phyloP scores from a whole-genome alignment of 257 asterid species.

The Solanum acaule region DNA sequence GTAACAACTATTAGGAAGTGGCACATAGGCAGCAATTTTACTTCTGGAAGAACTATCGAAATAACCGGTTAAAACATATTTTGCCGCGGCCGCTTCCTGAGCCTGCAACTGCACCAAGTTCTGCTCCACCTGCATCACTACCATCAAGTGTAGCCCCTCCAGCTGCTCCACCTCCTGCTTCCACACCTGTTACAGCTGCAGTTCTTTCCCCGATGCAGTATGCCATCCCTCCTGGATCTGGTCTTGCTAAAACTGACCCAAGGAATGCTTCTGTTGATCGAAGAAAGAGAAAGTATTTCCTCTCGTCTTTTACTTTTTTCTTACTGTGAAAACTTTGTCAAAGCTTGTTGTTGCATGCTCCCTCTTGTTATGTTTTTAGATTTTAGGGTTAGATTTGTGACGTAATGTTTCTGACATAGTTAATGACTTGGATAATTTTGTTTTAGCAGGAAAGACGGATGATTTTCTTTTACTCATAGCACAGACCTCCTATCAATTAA shows the following conservation, averaged over 20 bases:
- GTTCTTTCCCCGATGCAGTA: conserved; percentile 64
- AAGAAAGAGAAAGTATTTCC: conserved; percentile 67
- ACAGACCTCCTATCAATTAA: not conserved
- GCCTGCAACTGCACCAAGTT: conserved; percentile 32
- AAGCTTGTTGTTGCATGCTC: not conserved
- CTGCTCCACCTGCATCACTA: conserved; percentile 40
- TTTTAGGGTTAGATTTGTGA: not conserved
- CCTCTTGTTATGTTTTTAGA: not conserved
- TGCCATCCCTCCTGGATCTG: conserved; percentile 55
- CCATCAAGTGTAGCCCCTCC: conserved; percentile 25
- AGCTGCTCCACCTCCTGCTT: conserved; percentile 25
- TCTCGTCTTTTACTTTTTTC: not conserved
- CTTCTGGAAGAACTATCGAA: conserved; percentile 90
- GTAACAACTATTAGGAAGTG: conserved; percentile 53
- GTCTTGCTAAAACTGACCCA: conserved; percentile 45
- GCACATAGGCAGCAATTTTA: conserved; percentile 96
- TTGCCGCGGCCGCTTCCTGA: conserved; percentile 89
- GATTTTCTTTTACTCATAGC: conserved; percentile 6
- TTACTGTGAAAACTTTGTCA: not conserved
- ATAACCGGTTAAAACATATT: conserved; percentile 93
- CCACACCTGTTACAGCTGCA: conserved; percentile 37
- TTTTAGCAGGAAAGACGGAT: conserved; percentile 55
- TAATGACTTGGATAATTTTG: not conserved
- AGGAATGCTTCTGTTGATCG: conserved; percentile 60
- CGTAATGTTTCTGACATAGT: not conserved